A percentile compares a stretch with the other conserved stretches of the same genome.
Evolutionary conservation across 192 early-diverging fungal species (phyloP).

Genomic region (Coemansia sp.): DNA sequence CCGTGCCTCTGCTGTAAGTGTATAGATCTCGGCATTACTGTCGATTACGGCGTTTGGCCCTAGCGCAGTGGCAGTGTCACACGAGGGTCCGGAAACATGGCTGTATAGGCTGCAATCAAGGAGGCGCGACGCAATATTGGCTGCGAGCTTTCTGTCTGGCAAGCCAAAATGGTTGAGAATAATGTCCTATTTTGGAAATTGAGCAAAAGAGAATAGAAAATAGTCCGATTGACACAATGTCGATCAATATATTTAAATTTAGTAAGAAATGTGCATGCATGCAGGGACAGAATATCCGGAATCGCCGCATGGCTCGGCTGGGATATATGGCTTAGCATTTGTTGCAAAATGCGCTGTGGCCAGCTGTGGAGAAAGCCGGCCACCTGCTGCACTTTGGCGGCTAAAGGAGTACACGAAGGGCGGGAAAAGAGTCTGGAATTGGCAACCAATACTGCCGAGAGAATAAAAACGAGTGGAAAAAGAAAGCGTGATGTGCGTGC

Average conservation of each 20-base stretch:
- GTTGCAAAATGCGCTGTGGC: neutral
- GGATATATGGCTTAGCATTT: neutral
- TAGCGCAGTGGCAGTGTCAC: neutral
- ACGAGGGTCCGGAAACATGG: conserved; percentile 46
- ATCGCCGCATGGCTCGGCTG: conserved; percentile 3
- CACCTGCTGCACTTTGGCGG: neutral
- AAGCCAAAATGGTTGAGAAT: conserved; percentile 50
- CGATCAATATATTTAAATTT: conserved; percentile 12
- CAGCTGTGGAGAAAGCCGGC: neutral
- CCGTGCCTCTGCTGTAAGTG: conserved; percentile 42
- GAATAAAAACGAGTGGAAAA: neutral
- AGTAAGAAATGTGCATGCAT: neutral
- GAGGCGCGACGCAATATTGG: conserved; percentile 45
- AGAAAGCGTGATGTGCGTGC: neutral
- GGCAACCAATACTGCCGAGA: neutral
- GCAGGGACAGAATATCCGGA: neutral
- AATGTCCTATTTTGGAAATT: conserved; percentile 42
- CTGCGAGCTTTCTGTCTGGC: conserved; percentile 46
- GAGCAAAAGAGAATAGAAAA: neutral
- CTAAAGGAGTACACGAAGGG: neutral
- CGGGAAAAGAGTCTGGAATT: neutral
- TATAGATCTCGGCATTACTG: conserved; percentile 53
- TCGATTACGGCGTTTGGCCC: conserved; percentile 32
- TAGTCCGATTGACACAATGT: neutral
- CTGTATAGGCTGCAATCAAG: conserved; percentile 53